A percentile compares a stretch with the other conserved stretches of the same genome.
Conservation (phyloP, 1,284 basidiomycete genomes). For the Chondrostereum purpureum region DNA sequence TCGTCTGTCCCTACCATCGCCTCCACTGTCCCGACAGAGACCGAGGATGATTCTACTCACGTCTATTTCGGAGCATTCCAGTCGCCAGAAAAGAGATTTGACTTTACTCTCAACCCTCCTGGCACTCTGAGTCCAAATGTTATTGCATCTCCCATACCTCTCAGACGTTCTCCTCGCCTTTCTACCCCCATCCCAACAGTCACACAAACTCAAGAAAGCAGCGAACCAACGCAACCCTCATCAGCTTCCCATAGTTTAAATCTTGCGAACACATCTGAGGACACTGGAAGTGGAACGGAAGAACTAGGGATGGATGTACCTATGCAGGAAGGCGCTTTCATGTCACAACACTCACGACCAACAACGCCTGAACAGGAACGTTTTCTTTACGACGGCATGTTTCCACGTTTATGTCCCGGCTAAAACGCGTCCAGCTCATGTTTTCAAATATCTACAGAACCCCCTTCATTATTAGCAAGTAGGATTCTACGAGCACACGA, state of each 20-base stretch:
- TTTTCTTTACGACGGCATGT: conserved; percentile 36
- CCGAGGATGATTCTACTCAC: conserved; percentile 12
- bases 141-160: conserved; percentile 19
- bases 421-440: conserved; percentile 6
- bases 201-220: conserved; percentile 15
- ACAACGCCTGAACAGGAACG: conserved; percentile 40
- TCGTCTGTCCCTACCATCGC: too few relatives aligned
- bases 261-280: too few relatives aligned
- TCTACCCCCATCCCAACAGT: conserved; percentile 27
- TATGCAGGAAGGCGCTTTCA: too few relatives aligned
- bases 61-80: conserved; percentile 48
- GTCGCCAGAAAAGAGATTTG: conserved; percentile 49
- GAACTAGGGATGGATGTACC: conserved; percentile 16
- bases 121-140: conserved; percentile 24
- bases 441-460: conserved; percentile 36
- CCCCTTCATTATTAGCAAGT: conserved; percentile 55
- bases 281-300: conserved; percentile 24
- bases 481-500: conserved; percentile 60
- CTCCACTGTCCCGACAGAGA: not conserved
- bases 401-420: conserved; percentile 9
- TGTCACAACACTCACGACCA: conserved; percentile 25
- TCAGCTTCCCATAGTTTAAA: too few relatives aligned
- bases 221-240: too few relatives aligned
- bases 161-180: conserved; percentile 47
- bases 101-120: conserved; percentile 24